Conservation (phyloP, 768 basidiomycete species). For the Kondoa malvinella region DNA sequence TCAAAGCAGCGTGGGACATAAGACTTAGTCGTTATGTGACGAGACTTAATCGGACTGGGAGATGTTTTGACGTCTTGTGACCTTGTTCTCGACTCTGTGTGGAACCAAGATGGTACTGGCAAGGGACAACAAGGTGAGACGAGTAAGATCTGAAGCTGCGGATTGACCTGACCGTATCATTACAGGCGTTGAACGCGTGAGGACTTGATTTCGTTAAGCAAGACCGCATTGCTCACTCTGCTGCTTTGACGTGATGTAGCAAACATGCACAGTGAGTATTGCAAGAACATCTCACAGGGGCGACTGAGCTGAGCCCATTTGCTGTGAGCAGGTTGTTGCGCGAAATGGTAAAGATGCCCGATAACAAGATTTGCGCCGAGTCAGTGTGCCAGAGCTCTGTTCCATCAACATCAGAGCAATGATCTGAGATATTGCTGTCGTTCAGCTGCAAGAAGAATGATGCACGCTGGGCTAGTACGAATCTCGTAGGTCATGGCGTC, state of each 20-base stretch:
- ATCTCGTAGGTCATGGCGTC: conserved; percentile 35
- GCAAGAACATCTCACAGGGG: conserved; percentile 8
- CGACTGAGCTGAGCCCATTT: conserved; percentile 30
- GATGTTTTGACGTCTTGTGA: too few relatives aligned
- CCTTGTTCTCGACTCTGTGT: too few relatives aligned
- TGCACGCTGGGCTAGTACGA: conserved; percentile 97
- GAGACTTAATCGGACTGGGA: too few relatives aligned
- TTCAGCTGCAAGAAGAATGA: conserved; percentile 34
- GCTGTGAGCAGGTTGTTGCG: conserved; percentile 38
- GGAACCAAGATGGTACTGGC: conserved; percentile 5
- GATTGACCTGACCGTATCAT: not conserved
- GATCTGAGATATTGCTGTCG: not conserved
- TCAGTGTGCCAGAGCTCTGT: conserved; percentile 35
- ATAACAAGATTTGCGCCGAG: conserved; percentile 89
- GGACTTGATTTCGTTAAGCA: not conserved
- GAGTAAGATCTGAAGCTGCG: not conserved
- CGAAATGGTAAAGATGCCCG: conserved; percentile 69
- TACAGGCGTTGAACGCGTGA: conserved; percentile 8
- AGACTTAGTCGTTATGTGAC: too few relatives aligned
- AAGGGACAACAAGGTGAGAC: conserved; percentile 7
- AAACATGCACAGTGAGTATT: conserved; percentile 14
- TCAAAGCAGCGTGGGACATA: too few relatives aligned
- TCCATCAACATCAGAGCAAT: not conserved
- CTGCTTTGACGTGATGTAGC: not conserved
- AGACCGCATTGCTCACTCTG: not conserved